Percentiles rank a stretch among this genome's conserved stretches.
Conservation (phyloP, 2,329 filamentous ascomycete species). For the Colletotrichum salicis region DNA sequence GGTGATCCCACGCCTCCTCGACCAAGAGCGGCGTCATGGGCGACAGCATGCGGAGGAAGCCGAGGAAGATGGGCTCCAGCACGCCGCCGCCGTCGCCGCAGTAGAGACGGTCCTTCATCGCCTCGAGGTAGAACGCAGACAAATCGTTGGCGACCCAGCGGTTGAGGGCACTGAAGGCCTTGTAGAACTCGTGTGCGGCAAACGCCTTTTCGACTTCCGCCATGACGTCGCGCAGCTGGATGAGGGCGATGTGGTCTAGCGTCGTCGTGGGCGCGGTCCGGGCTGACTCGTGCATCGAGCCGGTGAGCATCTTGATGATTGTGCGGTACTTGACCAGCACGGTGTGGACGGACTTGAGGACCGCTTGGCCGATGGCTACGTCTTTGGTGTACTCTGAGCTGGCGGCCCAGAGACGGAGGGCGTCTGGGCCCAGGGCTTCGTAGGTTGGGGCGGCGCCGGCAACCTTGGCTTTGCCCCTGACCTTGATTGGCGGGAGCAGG, state of each 20-base stretch:
- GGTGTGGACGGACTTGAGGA: conserved; percentile 80
- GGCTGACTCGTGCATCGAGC: conserved; percentile 71
- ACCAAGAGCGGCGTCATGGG: conserved; percentile 86
- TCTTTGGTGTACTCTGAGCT: conserved; percentile 92
- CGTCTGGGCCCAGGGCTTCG: conserved; percentile 85
- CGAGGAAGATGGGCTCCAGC: conserved; percentile 73
- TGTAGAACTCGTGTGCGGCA: conserved; percentile 82
- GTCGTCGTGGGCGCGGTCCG: conserved; percentile 63
- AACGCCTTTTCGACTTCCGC: conserved; percentile 73
- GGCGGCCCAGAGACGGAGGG: conserved; percentile 89
- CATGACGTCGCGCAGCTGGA: conserved; percentile 77
- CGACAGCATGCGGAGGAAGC: conserved; percentile 80
- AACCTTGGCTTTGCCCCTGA: conserved; percentile 63
- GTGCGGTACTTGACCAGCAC: conserved; percentile 87
- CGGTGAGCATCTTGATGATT: conserved; percentile 90
- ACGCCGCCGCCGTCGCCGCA: conserved; percentile 77
- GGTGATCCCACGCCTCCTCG: conserved; percentile 87
- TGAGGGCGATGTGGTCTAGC: conserved; percentile 79
- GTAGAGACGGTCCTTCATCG: conserved; percentile 91
- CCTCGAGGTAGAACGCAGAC: conserved; percentile 94
- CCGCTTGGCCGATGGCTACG: conserved; percentile 81
- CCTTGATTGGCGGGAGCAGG: conserved; percentile 76
- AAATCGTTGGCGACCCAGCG: conserved; percentile 85
- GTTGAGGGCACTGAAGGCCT: conserved; percentile 77
- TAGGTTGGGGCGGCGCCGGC: conserved; percentile 53